These are phyloP conservation scores for Colletotrichum agaves DNA, from an alignment of 2,329 filamentous ascomycete species.

Conservation along the genomic window DNA sequence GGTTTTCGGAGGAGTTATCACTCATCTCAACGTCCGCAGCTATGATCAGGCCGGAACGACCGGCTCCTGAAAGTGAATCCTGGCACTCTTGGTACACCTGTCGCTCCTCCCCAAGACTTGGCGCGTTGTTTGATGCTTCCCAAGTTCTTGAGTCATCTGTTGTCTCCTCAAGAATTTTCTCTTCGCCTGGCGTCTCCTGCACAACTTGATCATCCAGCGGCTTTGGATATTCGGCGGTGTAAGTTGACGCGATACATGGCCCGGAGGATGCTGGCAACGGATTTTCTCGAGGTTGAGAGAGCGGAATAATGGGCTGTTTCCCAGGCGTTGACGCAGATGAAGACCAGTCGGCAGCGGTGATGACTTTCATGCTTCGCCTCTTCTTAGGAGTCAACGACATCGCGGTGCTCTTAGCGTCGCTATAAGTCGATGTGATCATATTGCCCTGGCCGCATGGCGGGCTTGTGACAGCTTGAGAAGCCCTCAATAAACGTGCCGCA, in stretches of 20 bases:
- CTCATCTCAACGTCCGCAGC: no score
- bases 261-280: neutral
- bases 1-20: neutral
- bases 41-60: no score
- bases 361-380: conserved; percentile 40
- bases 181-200: neutral
- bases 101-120: no score
- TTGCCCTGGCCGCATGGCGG: conserved; percentile 42
- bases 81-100: no score
- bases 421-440: conserved; percentile 36
- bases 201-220: neutral
- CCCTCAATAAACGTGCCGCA: conserved; percentile 13
- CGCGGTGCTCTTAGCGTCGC: conserved; percentile 12
- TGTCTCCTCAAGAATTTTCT: neutral
- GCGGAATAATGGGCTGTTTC: neutral
- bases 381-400: conserved; percentile 19
- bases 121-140: no score
- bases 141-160: no score
- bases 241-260: neutral
- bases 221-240: neutral
- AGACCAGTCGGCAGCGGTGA: conserved; percentile 23
- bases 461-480: conserved; percentile 21
- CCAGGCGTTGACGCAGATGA: neutral
- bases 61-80: no score
- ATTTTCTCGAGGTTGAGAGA: neutral